These are phyloP conservation scores for Astrothelium macrocarpum DNA, from an alignment of 495 filamentous ascomycete species.

Conservation along the genomic window DNA sequence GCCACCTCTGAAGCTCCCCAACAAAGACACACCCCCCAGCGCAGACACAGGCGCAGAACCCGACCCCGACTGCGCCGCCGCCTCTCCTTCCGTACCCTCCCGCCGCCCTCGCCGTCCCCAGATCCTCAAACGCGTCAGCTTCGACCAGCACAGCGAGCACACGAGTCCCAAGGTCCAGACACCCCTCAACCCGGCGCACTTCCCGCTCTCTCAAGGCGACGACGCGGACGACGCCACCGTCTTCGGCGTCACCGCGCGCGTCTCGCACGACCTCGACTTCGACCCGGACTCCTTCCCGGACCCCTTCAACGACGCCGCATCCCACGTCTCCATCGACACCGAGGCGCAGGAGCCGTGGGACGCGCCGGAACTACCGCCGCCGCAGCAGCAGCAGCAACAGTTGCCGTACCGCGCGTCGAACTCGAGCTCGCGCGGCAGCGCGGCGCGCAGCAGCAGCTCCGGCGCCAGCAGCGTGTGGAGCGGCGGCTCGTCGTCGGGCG, in stretches of 20 bases:
- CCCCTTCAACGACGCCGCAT: conserved; percentile 3
- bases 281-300: neutral
- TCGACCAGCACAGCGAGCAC: conserved; percentile 16
- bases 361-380: neutral
- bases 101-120: neutral
- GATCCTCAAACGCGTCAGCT: conserved; percentile 16
- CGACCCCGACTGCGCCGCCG: neutral
- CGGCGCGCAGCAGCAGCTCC: neutral
- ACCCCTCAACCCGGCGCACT: conserved; percentile 14
- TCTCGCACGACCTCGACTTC: conserved; percentile 4
- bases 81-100: conserved; percentile 2
- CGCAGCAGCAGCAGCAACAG: no score
- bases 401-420: neutral
- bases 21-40: neutral
- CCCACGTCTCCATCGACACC: conserved; percentile 3
- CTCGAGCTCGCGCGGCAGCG: neutral
- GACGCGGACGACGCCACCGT: neutral
- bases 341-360: conserved; percentile 1
- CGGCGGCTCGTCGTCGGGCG: neutral
- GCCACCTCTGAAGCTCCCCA: neutral
- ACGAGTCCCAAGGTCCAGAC: neutral
- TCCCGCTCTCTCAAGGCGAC: conserved; percentile 14
- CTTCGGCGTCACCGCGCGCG: neutral
- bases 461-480: neutral
- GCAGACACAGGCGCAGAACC: neutral